Evolutionary conservation across 805 yeast species (phyloP).

Genomic region (Lipomyces orientalis): DNA sequence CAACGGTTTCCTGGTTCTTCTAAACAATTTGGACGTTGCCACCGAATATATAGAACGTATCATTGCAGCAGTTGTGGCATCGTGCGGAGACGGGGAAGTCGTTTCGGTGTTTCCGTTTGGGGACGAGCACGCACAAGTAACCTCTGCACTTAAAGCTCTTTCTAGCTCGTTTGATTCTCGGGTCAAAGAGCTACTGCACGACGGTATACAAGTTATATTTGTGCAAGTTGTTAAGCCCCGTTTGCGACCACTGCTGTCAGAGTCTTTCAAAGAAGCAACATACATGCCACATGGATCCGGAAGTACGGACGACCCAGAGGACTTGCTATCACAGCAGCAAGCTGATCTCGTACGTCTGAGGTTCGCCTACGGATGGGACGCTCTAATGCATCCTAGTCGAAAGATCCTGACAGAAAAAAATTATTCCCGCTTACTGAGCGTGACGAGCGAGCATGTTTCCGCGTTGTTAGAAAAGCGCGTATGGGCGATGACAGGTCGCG

Average conservation of each 20-base stretch:
- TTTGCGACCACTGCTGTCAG: slow-evolving; percentile 47
- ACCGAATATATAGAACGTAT: slow-evolving; percentile 62
- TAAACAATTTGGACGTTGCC: slow-evolving; percentile 75
- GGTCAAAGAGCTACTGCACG: slow-evolving; percentile 51
- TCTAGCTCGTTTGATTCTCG: slow-evolving; percentile 44
- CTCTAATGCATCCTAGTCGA: slow-evolving; percentile 67
- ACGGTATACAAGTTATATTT: slow-evolving; percentile 52
- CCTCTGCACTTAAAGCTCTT: slow-evolving; percentile 38
- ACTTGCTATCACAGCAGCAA: slow-evolving; percentile 30
- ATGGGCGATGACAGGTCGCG: slow-evolving; percentile 66
- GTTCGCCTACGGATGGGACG: slow-evolving; percentile 70
- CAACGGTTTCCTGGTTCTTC: slow-evolving; percentile 60
- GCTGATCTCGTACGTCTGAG: slow-evolving; percentile 38
- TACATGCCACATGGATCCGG: slow-evolving; percentile 42
- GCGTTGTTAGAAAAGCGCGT: slow-evolving; percentile 67
- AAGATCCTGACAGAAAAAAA: slow-evolving; percentile 61
- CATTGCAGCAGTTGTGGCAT: slow-evolving; percentile 47
- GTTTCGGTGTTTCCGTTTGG: slow-evolving; percentile 40
- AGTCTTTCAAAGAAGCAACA: slow-evolving; percentile 50
- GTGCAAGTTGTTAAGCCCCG: slow-evolving; percentile 48
- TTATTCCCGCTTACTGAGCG: slow-evolving; percentile 55
- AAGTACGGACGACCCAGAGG: slow-evolving; percentile 35
- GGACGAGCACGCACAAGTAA: slow-evolving; percentile 37
- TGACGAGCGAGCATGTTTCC: slow-evolving; percentile 62
- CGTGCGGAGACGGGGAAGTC: slow-evolving; percentile 36